These are phyloP conservation scores for Dioszegia hungarica DNA, from an alignment of 768 basidiomycete species.

Conservation along the genomic window DNA sequence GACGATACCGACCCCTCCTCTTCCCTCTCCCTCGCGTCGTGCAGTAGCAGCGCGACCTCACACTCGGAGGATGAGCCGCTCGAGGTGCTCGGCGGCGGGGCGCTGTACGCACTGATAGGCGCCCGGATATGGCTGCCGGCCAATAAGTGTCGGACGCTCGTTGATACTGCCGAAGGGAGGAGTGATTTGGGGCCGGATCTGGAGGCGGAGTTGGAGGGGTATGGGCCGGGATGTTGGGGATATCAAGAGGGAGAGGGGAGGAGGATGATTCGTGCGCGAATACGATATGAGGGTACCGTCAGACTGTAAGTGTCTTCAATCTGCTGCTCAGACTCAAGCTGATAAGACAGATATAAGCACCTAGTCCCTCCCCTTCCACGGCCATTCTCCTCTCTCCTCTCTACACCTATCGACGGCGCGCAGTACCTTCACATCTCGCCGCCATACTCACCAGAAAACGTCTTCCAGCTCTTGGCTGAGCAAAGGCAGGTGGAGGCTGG, in stretches of 20 bases:
- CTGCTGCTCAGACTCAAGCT: background rate
- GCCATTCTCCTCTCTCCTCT: conserved; percentile 12
- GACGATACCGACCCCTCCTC: conserved; percentile 3
- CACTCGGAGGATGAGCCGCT: background rate
- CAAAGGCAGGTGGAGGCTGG: background rate
- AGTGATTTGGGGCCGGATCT: conserved; percentile 19
- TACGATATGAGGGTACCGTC: conserved; percentile 35
- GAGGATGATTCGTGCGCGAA: conserved; percentile 29
- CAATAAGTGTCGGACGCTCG: conserved; percentile 13
- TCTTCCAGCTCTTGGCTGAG: conserved; percentile 15
- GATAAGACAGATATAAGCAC: conserved; percentile 21
- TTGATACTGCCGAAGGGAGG: conserved; percentile 18
- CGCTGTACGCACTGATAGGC: conserved; percentile 35
- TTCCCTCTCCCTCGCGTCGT: background rate
- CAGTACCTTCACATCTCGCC: conserved; percentile 37
- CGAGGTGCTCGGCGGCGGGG: conserved; percentile 37
- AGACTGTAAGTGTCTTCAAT: conserved; percentile 25
- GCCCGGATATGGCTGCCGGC: conserved; percentile 35
- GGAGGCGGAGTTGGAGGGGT: conserved; percentile 13
- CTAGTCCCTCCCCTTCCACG: conserved; percentile 20
- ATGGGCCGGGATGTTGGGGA: conserved; percentile 33
- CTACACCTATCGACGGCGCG: conserved; percentile 20
- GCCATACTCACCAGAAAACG: conserved; percentile 26
- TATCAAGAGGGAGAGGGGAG: conserved; percentile 23
- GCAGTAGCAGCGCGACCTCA: background rate